These are phyloP conservation scores for Trichoderma gracile DNA, from an alignment of 2,329 filamentous ascomycete species.

Conservation along the genomic window DNA sequence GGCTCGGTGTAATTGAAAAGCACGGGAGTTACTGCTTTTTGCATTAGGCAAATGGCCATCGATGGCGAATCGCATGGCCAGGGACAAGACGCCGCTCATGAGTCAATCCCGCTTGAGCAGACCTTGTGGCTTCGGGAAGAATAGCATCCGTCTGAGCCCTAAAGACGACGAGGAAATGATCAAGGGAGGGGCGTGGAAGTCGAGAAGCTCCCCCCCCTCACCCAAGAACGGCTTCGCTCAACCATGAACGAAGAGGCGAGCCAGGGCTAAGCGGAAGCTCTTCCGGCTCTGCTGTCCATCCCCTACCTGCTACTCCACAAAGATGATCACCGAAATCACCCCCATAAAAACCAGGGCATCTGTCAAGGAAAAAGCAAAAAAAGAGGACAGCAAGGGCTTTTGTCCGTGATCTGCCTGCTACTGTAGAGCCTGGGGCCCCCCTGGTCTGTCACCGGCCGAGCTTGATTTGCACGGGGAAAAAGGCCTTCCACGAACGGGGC, in stretches of 20 bases:
- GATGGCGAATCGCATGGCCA: no score
- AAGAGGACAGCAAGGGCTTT: no score
- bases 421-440: no score
- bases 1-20: no score
- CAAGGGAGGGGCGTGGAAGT: no score
- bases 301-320: constrained; percentile 7
- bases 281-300: not conserved
- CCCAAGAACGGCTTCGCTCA: no score
- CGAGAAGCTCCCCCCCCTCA: no score
- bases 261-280: not conserved
- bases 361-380: not conserved
- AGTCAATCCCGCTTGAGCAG: no score
- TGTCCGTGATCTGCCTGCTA: no score
- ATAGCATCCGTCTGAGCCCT: not conserved
- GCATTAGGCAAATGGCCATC: no score
- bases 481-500: not conserved
- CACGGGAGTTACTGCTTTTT: no score
- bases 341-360: not conserved
- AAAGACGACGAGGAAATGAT: not conserved
- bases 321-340: constrained; percentile 6
- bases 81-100: no score
- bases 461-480: constrained; percentile 11
- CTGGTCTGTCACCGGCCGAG: not conserved
- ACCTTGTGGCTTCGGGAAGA: not conserved
- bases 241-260: not conserved